Evolutionary conservation across 148 eudicot species (phyloP).

Genomic region (Silene conica): DNA sequence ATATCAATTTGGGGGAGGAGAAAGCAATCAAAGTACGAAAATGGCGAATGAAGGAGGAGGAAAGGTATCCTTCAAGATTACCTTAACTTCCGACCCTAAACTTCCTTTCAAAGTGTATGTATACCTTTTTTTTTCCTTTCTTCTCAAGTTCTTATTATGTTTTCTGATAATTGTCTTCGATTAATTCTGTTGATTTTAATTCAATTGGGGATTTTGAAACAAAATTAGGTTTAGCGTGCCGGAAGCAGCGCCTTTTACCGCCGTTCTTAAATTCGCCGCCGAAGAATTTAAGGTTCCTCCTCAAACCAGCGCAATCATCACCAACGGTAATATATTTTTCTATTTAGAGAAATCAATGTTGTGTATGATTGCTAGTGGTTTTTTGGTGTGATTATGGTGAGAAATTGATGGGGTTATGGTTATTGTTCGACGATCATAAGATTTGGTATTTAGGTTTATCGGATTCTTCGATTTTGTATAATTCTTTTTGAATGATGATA

Average conservation of each 20-base stretch:
- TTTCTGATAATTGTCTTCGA: not conserved
- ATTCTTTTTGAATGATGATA: not conserved
- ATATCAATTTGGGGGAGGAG: not conserved
- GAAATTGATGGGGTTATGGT: not conserved
- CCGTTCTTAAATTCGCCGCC: slow-evolving; percentile 93
- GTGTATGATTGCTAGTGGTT: not conserved
- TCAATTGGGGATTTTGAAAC: not conserved
- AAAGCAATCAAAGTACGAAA: not conserved
- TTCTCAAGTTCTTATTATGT: not conserved
- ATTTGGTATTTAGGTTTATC: not conserved
- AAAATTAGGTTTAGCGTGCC: slow-evolving; percentile 8
- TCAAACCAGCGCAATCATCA: slow-evolving; percentile 96
- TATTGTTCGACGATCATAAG: not conserved
- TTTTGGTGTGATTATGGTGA: not conserved
- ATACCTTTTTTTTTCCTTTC: no score
- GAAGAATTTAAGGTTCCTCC: slow-evolving; percentile 99
- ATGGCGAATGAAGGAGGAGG: slow-evolving; percentile 72
- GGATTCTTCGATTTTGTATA: not conserved
- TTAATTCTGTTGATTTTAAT: not conserved
- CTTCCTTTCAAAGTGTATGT: slow-evolving; percentile 94
- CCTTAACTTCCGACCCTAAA: slow-evolving; percentile 84
- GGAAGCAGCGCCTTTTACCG: slow-evolving; percentile 35
- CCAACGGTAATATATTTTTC: slow-evolving; percentile 49
- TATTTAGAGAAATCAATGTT: not conserved
- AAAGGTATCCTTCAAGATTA: slow-evolving; percentile 92